These are phyloP conservation scores for Cladosporium sphaerospermum DNA, from an alignment of 2,329 filamentous ascomycete genomes.

Conservation along the genomic window DNA sequence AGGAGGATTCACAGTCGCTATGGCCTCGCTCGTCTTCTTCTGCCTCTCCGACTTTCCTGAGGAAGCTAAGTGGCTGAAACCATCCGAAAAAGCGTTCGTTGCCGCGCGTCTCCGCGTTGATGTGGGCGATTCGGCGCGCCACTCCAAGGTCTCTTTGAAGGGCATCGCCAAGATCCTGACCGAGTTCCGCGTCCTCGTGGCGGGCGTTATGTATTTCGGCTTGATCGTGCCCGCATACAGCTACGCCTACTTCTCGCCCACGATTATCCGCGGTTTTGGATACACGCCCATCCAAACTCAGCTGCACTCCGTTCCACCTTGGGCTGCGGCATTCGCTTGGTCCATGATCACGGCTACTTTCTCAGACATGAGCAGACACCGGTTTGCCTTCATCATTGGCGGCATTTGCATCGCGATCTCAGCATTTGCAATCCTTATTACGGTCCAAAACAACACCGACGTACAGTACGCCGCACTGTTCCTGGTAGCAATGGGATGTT, in stretches of 20 bases:
- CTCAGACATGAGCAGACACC: slow-evolving; percentile 67
- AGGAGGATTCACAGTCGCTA: slow-evolving; percentile 39
- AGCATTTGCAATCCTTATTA: slow-evolving; percentile 70
- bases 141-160: slow-evolving; percentile 36
- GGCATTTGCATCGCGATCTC: slow-evolving; percentile 63
- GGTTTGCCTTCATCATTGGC: slow-evolving; percentile 65
- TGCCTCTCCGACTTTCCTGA: slow-evolving; percentile 45
- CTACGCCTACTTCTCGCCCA: slow-evolving; percentile 44
- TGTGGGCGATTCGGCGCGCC: slow-evolving; percentile 41
- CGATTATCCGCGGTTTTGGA: slow-evolving; percentile 44
- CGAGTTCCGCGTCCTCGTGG: slow-evolving; percentile 44
- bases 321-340: slow-evolving; percentile 70
- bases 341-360: slow-evolving; percentile 66
- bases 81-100: slow-evolving; percentile 42
- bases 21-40: slow-evolving; percentile 36
- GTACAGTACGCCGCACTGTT: slow-evolving; percentile 77
- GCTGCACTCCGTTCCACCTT: slow-evolving; percentile 51
- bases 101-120: slow-evolving; percentile 42
- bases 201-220: slow-evolving; percentile 48
- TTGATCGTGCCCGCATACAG: slow-evolving; percentile 37
- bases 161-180: slow-evolving; percentile 44
- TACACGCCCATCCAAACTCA: slow-evolving; percentile 50
- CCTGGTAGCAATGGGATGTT: slow-evolving; percentile 62
- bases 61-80: slow-evolving; percentile 42
- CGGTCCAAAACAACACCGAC: slow-evolving; percentile 59